Evolutionary conservation across 1,139 yeast species (phyloP), one percentile per base, ranked within the genome.

Genomic region (Magnusiomyces suaveolens): DNA sequence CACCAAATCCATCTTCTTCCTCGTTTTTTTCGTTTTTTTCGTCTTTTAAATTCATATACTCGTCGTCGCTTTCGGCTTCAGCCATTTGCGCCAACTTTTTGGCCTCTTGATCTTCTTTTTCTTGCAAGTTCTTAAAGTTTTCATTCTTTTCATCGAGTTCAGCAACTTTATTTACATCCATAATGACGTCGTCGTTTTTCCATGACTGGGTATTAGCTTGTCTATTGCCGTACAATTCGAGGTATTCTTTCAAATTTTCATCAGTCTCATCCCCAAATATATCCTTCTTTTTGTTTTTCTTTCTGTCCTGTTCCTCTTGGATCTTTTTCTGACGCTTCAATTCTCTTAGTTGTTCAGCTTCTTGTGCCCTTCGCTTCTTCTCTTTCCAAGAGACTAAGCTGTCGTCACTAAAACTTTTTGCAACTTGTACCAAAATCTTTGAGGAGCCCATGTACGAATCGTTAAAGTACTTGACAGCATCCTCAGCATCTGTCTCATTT

Each of bases 381-480:
- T 84, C 87, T 60, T 76, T 82, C 74, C 82, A 78, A 0, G 94
- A 81, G 57, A 79, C 95, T 8, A 86, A 90, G 6, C 73, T 73
- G 3, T 92, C 89, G 67, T 87, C 96, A 14, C 87, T 83, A 68
- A 87, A 84, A n/a, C 92, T 79, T 71, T 87, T 87, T 1, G 98
- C 98, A 54, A 84, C 64, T 51, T 82, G 82, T 6, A 92, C 98
- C 49, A 80, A 82, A 36, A 92, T 78, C 62, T 79, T 80, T 1
- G 95, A 77, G 0, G 97, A 89, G 63, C 88, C 95, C 55, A 92
- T 81, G 65, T 83, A 92, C 0, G 95, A 79, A 18, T 79, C 77
- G 70, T 94, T 75, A 69, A 86, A 92, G 69, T 79, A 88, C 51
- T 73, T 75, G 4, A 84, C 92, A 0, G 97, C 96, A 51, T 75